phyloP scores from a whole-genome alignment of 208 protist species.

The Leishmania mexicana region DNA sequence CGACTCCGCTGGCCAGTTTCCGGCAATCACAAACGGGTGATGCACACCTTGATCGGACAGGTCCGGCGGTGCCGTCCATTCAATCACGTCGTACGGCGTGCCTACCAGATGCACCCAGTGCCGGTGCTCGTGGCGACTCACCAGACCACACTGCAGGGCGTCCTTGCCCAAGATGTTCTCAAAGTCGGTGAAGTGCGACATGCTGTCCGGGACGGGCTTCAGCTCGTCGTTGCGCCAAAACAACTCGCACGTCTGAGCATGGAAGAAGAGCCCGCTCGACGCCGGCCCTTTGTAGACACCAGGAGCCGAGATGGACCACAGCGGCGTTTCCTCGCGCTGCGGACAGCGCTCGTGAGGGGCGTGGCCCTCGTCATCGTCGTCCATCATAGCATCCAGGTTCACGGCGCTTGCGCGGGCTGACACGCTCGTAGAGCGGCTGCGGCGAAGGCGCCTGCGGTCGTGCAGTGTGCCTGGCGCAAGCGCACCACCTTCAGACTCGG shows the following conservation, averaged over 20 bases:
- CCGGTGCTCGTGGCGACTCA: constrained; percentile 57
- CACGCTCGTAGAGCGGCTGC: constrained; percentile 19
- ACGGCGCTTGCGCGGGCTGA: constrained; percentile 19
- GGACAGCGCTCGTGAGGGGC: background rate
- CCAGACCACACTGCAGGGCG: constrained; percentile 69
- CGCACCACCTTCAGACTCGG: constrained; percentile 2
- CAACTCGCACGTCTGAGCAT: constrained; percentile 75
- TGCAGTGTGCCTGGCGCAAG: background rate
- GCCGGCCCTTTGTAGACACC: constrained; percentile 50
- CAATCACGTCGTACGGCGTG: constrained; percentile 77
- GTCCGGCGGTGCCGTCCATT: constrained; percentile 59
- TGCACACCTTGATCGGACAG: constrained; percentile 57
- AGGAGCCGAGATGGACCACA: constrained; percentile 12
- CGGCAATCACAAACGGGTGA: constrained; percentile 43
- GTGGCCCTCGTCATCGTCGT: constrained; percentile 1
- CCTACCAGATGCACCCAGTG: constrained; percentile 89
- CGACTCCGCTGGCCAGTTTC: constrained; percentile 40
- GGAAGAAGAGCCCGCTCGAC: constrained; percentile 61
- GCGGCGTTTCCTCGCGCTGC: constrained; percentile 10
- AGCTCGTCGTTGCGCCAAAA: constrained; percentile 87
- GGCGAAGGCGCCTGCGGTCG: constrained; percentile 13
- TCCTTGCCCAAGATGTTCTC: constrained; percentile 80
- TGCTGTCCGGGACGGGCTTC: constrained; percentile 81
- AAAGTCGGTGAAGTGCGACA: constrained; percentile 88
- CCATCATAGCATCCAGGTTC: constrained; percentile 23